phyloP scores from a whole-genome alignment of 768 basidiomycete genomes.

The Hydnomerulius pinastri region DNA sequence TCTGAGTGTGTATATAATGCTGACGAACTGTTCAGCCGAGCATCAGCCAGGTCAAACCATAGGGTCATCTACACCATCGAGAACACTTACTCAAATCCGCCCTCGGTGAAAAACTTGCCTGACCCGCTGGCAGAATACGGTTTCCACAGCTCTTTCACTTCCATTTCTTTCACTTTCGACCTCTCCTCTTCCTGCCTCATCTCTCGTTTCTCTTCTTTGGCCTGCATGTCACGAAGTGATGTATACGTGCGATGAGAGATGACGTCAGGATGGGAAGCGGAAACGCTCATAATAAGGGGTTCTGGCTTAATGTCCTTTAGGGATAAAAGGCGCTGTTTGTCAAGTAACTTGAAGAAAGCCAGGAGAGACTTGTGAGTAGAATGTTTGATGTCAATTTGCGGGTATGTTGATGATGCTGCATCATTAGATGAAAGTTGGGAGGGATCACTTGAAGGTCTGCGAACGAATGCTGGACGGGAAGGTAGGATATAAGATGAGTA shows the following conservation, averaged over 20 bases:
- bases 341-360: slow-evolving; percentile 74
- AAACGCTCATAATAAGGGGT: slow-evolving; percentile 58
- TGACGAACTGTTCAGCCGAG: slow-evolving; percentile 41
- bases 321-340: slow-evolving; percentile 72
- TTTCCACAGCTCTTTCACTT: slow-evolving; percentile 74
- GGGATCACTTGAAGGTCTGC: slow-evolving; percentile 12
- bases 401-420: slow-evolving; percentile 35
- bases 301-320: slow-evolving; percentile 62
- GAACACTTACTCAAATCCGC: slow-evolving; percentile 59
- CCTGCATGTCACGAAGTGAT: slow-evolving; percentile 68
- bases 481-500: slow-evolving; percentile 81
- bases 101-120: slow-evolving; percentile 59
- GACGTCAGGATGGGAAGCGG: slow-evolving; percentile 58
- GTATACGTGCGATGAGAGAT: slow-evolving; percentile 49
- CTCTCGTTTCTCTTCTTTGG: slow-evolving; percentile 60
- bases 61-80: neutral
- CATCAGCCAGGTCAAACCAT: slow-evolving; percentile 1
- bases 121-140: slow-evolving; percentile 54
- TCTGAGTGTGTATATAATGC: slow-evolving; percentile 58
- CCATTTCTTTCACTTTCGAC: slow-evolving; percentile 50
- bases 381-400: slow-evolving; percentile 69
- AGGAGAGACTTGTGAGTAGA: slow-evolving; percentile 81
- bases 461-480: slow-evolving; percentile 65
- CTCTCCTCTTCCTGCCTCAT: slow-evolving; percentile 52
- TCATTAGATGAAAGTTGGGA: slow-evolving; percentile 8